Evolutionary conservation across 192 early-diverging fungal genomes (phyloP), one percentile per base, ranked within the genome.

Genomic region (Globomyces pollinis-pini): DNA sequence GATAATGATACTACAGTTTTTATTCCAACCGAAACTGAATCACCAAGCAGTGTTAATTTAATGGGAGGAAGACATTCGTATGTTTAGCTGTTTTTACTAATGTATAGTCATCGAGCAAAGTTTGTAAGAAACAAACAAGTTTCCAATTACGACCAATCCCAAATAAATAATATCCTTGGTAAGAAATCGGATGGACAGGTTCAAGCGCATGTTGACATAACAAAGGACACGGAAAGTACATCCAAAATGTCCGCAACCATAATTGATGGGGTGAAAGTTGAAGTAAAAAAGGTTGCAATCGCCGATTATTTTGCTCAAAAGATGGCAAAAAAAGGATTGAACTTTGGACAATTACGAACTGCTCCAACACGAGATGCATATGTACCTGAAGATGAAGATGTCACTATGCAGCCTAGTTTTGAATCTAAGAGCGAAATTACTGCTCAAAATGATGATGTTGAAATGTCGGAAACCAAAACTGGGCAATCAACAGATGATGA

Each of bases 121-220:
- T 81, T 79, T 51, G 53, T 78, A 21, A 38, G 62, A 18, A 81
- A 80, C 66, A 81, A 81, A 39, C 33, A 54, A 20, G 79, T 80
- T 6, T 60, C 56, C 18, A 62, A 61, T 35, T 80, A 61, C 61
- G 65, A 70, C 47, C 15, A 38, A 5, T 47, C 57, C 21, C 57
- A 60, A n/a, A 67, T 81, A 44, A 62, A 41, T 60, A 62, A 63
- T 57, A 81, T 81, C 49, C 50, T 81, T n/a, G 79, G 79, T 8
- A 67, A 67, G 11, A 74, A 53, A 44, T 50, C 55, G n/a, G 43
- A 44, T 2, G 36, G 29, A 49, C 18, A 66, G 30, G 68, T n/a
- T n/a, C n/a, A n/a, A n/a, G n/a, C n/a, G n/a, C n/a, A 26, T 9
- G 3, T 21, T 21, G 32, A 51, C 30, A 15, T 31, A n/a, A 32